These are phyloP conservation scores for Leptodermis oblonga DNA, from an alignment of 257 asterid species.

Conservation along the genomic window DNA sequence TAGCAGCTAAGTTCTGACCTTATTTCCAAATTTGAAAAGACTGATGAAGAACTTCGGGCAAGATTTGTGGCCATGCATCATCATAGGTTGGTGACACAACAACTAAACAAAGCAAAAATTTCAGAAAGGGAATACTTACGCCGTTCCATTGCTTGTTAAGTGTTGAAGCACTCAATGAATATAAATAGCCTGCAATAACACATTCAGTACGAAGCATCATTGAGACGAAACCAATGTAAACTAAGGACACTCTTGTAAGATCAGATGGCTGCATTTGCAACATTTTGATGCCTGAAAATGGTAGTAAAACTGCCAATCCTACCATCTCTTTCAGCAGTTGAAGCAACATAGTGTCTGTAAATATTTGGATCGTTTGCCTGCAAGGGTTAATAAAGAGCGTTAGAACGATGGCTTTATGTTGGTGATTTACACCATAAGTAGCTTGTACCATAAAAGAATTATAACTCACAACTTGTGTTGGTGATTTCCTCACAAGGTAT, in stretches of 20 bases:
- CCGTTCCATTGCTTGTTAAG: constrained; percentile 82
- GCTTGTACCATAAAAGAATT: constrained; percentile 13
- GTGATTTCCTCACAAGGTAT: constrained; percentile 89
- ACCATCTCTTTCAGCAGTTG: constrained; percentile 95
- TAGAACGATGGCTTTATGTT: constrained; percentile 1
- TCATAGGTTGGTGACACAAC: background rate
- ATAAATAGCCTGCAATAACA: constrained; percentile 64
- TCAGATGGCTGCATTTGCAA: background rate
- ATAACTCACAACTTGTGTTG: constrained; percentile 65
- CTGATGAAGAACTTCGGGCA: background rate
- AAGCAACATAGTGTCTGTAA: constrained; percentile 77
- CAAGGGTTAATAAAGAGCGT: constrained; percentile 24
- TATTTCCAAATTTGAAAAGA: background rate
- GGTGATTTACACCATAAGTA: background rate
- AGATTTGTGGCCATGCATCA: background rate
- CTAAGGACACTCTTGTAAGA: background rate
- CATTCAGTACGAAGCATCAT: constrained; percentile 8
- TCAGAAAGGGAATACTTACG: constrained; percentile 38
- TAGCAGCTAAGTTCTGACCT: background rate
- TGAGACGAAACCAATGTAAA: background rate
- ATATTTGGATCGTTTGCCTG: constrained; percentile 75
- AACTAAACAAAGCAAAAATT: background rate
- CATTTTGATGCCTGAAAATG: background rate
- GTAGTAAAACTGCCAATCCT: constrained; percentile 20
- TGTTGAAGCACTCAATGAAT: constrained; percentile 85